Base-by-base conservation (phyloP, 2,329 filamentous ascomycete species). In the Arthroderma uncinatum region DNA sequence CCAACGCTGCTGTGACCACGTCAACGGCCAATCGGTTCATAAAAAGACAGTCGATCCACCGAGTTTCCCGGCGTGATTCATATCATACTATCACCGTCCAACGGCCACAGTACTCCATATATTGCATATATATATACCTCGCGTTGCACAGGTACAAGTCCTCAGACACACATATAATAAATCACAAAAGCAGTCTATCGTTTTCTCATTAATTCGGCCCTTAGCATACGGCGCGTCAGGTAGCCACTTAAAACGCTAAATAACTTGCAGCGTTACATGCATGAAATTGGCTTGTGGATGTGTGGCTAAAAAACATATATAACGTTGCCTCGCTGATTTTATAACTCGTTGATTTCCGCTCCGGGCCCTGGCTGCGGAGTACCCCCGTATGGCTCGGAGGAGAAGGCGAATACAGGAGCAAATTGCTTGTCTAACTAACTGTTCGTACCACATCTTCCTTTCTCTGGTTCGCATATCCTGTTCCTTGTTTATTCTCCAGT, bases 61-160 rank as follows among this genome's bases (percentile, higher is more conserved):
- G 33, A 19, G 40, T 21, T 47, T 47, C 40, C 40, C 40, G 19
- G 40, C 21, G 23, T 44, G 21, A 4, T 25, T 12, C 14, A 2
- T 21, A 3, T 50, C 12, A 50, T 34, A 14, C n/a, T 50, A 28
- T 50, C 28, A 30, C 47, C n/a, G 28, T 33, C 40, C 40, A 47
- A 47, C 40, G 6, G 40, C 23, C 10, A 47, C 19, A 2, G 28
- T 50, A 21, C 44, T 48, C 47, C 14, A n/a, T 33, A 50, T 50
- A 48, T n/a, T 48, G 14, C 44, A 28, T 16, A 16, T 19, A 16
- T 30, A 6, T 50, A 7, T 19, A 50, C 21, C 47, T 50, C 47
- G 47, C 47, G 47, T 50, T n/a, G n/a, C 47, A 50, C 47, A 50
- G 25, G 47, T 33, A 50, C 47, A 50, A n/a, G 34, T 9, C 14